Conservation (phyloP, 179 eudicot species). For the Monotropa hypopitys region DNA sequence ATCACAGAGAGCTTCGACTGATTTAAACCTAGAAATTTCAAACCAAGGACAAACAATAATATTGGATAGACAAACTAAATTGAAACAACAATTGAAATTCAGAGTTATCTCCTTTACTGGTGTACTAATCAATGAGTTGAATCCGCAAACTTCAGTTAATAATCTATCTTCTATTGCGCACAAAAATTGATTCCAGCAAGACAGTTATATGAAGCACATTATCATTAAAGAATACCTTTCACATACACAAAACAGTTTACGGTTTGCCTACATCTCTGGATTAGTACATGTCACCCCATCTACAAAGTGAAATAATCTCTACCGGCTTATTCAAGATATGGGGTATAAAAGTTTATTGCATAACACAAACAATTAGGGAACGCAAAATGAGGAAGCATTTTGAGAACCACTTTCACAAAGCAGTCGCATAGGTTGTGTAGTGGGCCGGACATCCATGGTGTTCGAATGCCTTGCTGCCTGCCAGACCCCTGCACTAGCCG, state of each 20-base stretch:
- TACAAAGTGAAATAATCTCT: background rate
- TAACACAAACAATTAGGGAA: background rate
- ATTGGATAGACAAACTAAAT: background rate
- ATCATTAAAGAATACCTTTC: background rate
- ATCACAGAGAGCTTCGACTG: background rate
- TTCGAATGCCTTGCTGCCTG: too few species aligned
- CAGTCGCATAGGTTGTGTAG: background rate
- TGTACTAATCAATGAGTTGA: background rate
- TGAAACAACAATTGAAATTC: background rate
- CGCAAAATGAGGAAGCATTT: background rate
- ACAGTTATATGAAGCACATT: background rate
- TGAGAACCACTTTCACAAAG: conserved; percentile 2
- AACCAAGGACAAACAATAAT: background rate
- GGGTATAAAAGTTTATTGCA: background rate
- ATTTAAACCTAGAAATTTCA: background rate
- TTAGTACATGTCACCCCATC: background rate
- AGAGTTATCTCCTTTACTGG: background rate
- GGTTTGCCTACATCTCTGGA: background rate
- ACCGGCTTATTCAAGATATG: background rate
- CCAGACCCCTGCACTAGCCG: too few species aligned
- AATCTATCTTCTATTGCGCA: background rate
- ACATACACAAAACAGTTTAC: background rate
- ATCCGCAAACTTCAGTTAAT: background rate
- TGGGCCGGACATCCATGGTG: too few species aligned
- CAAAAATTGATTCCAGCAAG: background rate